These are phyloP conservation scores for Russula sp. DNA, from an alignment of 768 basidiomycete species.

Conservation along the genomic window DNA sequence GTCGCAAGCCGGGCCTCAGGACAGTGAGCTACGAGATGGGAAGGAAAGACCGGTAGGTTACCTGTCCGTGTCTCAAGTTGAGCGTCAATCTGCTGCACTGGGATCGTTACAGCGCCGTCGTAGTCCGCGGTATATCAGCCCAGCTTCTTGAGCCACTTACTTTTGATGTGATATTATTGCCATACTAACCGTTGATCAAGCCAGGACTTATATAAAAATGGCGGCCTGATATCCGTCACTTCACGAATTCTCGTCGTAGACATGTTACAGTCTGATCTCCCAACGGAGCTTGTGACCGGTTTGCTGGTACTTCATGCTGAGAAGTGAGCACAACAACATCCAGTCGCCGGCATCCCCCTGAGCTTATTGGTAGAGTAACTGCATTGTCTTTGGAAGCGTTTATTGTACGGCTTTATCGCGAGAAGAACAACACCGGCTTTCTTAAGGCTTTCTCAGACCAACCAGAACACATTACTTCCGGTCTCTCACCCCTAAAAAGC, in stretches of 20 bases:
- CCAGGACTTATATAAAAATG: constrained; percentile 77
- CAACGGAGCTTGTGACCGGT: constrained; percentile 80
- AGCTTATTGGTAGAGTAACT: constrained; percentile 51
- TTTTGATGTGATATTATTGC: background rate
- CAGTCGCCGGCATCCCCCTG: background rate
- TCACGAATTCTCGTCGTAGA: constrained; percentile 93
- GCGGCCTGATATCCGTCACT: constrained; percentile 87
- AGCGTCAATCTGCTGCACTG: background rate
- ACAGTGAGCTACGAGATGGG: constrained; percentile 78
- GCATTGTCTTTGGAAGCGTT: constrained; percentile 85
- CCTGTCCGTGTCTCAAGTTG: background rate
- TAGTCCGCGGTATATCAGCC: background rate
- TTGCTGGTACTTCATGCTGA: constrained; percentile 89
- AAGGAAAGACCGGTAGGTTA: constrained; percentile 64
- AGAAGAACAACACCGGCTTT: constrained; percentile 86
- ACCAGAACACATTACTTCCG: constrained; percentile 90
- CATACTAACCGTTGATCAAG: constrained; percentile 28
- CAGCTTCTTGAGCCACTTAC: background rate
- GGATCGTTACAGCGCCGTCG: background rate
- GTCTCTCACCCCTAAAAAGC: constrained; percentile 83
- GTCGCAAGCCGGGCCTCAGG: constrained; percentile 76
- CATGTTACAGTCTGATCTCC: constrained; percentile 82
- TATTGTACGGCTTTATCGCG: constrained; percentile 83
- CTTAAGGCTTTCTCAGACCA: constrained; percentile 97
- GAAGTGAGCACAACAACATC: constrained; percentile 40